Base-by-base conservation (phyloP, 2,329 filamentous ascomycete genomes). In the Periconia digitata region DNA sequence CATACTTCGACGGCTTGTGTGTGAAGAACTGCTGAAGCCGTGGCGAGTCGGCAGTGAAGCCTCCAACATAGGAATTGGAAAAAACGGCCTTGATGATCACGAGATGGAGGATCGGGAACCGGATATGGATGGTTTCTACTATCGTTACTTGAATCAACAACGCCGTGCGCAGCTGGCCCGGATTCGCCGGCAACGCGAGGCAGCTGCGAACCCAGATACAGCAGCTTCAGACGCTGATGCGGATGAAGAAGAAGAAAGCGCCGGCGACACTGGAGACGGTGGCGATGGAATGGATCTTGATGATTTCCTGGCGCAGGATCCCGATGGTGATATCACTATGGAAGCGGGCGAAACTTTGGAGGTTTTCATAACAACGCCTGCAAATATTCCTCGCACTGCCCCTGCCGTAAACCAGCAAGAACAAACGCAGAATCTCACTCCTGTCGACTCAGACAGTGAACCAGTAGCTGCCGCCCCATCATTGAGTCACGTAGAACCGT, bases 11-110 rank as follows among this genome's bases (percentile, higher is more conserved):
- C 85, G 84, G 43, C 85, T 87, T 6, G 84, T 99, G 34, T 99
- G 94, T 64, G 90, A 97, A 69, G 90, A 99, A 70, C 81, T 97
- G 62, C 83, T 99, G 51, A 87, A 86, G 58, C 83, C 88, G 1
- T 99, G 94, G 94, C 83, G 85, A 24, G 83, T 87, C 56, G 94
- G 94, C 6, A 97, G 94, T 65, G 81, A 84, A 47, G 94, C 87
- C 6, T 86, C 81, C 38, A 92, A 97, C 67, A 86, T 85, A 17
- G 81, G 84, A 53, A 85, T 94, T 53, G 90, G 89, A 13, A 82
- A 85, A 65, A 82, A 86, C 56, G 90, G 90, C 8, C 85, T 95
- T 20, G 87, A 94, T 65, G 90, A 95, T 62, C 89, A 95, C 59
- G 85, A 89, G 55, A 76, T 77, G 39, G 78, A 87, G 37, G 85